These are phyloP conservation scores for Cydonia oblonga DNA, from an alignment of 331 rosid species.

Conservation along the genomic window DNA sequence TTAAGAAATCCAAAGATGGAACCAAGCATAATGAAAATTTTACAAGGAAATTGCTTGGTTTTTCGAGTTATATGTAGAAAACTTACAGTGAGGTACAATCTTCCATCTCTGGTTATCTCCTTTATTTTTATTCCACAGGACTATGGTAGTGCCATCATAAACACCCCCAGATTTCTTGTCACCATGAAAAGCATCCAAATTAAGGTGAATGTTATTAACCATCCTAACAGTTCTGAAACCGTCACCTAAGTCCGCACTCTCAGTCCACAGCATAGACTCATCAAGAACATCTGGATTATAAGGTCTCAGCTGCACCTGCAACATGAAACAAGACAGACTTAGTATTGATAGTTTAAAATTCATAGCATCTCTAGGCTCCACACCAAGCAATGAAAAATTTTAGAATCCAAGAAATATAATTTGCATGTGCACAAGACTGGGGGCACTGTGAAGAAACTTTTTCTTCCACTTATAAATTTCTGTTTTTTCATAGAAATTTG, in stretches of 20 bases:
- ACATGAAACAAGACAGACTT: not conserved
- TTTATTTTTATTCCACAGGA: conserved; percentile 65
- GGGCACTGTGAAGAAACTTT: not conserved
- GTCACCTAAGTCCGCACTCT: conserved; percentile 52
- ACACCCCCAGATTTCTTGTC: conserved; percentile 77
- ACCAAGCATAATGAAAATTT: not conserved
- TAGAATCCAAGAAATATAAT: not conserved
- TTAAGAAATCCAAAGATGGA: not conserved
- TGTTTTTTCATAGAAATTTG: not conserved
- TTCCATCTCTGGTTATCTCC: conserved; percentile 80
- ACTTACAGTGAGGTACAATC: conserved; percentile 64
- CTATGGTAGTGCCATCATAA: conserved; percentile 62
- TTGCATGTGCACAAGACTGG: not conserved
- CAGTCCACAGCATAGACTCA: conserved; percentile 44
- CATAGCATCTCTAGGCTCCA: not conserved
- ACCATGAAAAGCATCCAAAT: conserved; percentile 77
- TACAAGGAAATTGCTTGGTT: not conserved
- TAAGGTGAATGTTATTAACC: conserved; percentile 64
- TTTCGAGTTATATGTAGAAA: not conserved
- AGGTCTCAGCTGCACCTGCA: conserved; percentile 54
- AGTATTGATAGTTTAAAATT: not conserved
- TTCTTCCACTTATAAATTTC: not conserved
- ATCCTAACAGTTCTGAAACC: conserved; percentile 62
- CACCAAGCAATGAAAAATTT: not conserved
- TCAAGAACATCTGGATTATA: conserved; percentile 31